phyloP scores from a whole-genome alignment of 305 asterid genomes.

The Solanum hybrid region DNA sequence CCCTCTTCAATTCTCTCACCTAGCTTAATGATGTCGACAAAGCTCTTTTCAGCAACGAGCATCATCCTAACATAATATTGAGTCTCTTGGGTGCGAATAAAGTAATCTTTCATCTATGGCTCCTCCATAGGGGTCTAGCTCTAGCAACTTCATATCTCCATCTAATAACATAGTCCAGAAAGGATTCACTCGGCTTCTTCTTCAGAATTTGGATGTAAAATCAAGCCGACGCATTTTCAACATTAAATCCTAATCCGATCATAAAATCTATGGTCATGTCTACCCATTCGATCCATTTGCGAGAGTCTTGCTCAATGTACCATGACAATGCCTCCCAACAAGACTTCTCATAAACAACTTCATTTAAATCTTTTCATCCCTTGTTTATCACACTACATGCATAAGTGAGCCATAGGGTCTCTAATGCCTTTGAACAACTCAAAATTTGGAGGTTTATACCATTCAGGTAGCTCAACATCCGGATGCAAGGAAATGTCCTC shows the following conservation, averaged over 20 bases:
- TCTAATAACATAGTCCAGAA: neutral
- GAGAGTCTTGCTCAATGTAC: neutral
- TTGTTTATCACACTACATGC: neutral
- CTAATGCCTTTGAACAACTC: neutral
- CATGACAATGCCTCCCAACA: neutral
- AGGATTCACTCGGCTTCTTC: neutral
- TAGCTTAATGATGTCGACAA: neutral
- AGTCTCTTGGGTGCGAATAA: neutral
- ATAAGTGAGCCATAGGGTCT: neutral
- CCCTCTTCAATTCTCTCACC: neutral
- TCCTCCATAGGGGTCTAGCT: neutral
- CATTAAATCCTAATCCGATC: neutral
- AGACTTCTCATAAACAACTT: neutral
- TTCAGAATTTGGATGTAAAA: neutral
- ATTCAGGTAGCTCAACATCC: neutral
- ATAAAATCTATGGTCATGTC: neutral
- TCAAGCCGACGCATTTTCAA: neutral
- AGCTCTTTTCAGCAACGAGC: neutral
- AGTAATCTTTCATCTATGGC: too few relatives aligned
- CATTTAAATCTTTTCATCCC: neutral
- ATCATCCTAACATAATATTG: neutral
- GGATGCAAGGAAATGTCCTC: neutral
- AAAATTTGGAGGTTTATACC: neutral
- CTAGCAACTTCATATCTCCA: neutral
- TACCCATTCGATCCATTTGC: neutral